Conservation (phyloP, 805 yeast species). For the Yamadazyma sp. region DNA sequence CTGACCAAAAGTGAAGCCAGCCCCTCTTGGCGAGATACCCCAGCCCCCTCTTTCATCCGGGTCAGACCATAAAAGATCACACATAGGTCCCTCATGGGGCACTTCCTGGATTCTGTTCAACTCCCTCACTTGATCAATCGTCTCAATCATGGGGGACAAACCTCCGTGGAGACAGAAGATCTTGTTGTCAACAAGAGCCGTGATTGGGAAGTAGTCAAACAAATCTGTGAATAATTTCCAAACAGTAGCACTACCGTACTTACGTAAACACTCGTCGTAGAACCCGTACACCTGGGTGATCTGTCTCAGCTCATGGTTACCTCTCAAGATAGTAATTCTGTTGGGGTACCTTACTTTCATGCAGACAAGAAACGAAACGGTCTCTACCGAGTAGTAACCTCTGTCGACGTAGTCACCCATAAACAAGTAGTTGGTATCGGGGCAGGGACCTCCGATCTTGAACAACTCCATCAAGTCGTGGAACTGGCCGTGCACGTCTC, state of each 20-base stretch:
- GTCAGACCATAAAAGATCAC: conserved; percentile 94
- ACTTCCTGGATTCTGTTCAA: conserved; percentile 92
- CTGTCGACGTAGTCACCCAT: conserved; percentile 82
- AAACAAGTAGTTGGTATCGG: conserved; percentile 48
- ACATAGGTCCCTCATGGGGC: conserved; percentile 98
- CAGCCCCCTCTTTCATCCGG: conserved; percentile 98
- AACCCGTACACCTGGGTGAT: conserved; percentile 96
- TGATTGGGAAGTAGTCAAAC: conserved; percentile 90
- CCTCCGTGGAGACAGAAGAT: conserved; percentile 95
- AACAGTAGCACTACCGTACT: conserved; percentile 88
- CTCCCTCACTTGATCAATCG: conserved; percentile 88
- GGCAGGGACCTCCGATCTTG: conserved; percentile 74
- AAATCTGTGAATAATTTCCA: conserved; percentile 92
- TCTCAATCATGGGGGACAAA: conserved; percentile 89
- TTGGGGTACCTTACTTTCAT: conserved; percentile 91
- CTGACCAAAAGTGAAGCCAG: conserved; percentile 97
- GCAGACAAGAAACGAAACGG: conserved; percentile 83
- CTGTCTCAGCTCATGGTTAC: conserved; percentile 94
- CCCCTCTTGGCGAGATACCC: conserved; percentile 98
- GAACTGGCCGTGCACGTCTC: conserved; percentile 95
- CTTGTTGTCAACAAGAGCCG: conserved; percentile 88
- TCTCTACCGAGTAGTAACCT: conserved; percentile 88
- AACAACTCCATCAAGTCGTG: conserved; percentile 92
- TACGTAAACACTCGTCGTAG: conserved; percentile 91
- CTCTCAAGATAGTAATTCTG: conserved; percentile 88